Base-by-base conservation (phyloP, 192 early-diverging fungal genomes). In the Jimgerdemannia flammicorona region DNA sequence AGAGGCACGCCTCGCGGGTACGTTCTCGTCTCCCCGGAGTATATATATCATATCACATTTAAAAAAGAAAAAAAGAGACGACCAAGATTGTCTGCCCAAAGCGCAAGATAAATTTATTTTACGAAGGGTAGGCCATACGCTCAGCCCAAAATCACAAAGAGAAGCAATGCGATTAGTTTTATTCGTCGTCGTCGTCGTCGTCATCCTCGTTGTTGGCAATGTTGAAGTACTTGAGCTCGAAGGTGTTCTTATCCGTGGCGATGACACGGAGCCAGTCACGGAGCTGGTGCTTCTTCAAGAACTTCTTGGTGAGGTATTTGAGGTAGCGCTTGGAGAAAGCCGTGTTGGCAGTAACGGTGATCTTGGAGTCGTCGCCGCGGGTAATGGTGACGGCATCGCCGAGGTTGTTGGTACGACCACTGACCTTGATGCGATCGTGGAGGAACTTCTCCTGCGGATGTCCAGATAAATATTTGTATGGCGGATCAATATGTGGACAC, bases 221-320 rank as follows among this genome's bases (percentile, higher is more conserved):
- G 91, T 94, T 91, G 89, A 92, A 98, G 94, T 98, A 99, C 76
- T 91, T 88, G 86, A 99, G 92, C 89, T 96, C 91, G 91, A 97
- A 99, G 75, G 95, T 88, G 75, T 87, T 83, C 92, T 96, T 95
- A 90, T 85, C 82, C 77, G 88, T 85, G 80, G 95, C 87, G 84
- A 98, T 89, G 81, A 98, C 98, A 87, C 98, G 97, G 82, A 99
- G 88, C 92, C 93, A 98, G 90, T 99, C 98, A 83, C 95, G 93
- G 87, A 99, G 93, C 84, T 93, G 90, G 91, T 98, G 88, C 94
- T 99, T 97, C 95, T 99, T 99, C 87, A 99, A 89, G 94, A 96
- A 99, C 92, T 97, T 97, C 94, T 99, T 99, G 89, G 98, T 95
- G 71, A 99, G 92, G 93, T 99, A 99, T 94, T 99, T 99, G 87